Conservation (phyloP, 805 yeast species). For the Lipomyces oligophaga region DNA sequence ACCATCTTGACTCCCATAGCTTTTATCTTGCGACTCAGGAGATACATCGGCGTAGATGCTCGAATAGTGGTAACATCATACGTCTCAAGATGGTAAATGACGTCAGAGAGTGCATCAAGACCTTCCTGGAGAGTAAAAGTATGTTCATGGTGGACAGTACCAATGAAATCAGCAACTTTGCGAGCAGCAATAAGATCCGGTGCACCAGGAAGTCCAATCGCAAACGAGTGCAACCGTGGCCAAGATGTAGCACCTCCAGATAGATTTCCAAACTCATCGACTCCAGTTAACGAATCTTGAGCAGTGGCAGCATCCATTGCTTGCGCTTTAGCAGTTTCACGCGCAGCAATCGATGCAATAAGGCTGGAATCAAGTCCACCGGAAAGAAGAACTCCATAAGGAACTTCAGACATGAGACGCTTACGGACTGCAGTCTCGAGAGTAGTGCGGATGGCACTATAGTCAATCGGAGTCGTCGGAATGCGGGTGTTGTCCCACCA, state of each 20-base stretch:
- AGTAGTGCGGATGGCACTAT: constrained; percentile 63
- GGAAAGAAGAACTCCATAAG: constrained; percentile 93
- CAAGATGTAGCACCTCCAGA: constrained; percentile 58
- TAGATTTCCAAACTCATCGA: constrained; percentile 82
- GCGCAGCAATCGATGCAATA: constrained; percentile 94
- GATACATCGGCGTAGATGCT: constrained; percentile 99
- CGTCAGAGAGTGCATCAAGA: constrained; percentile 90
- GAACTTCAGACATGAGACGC: constrained; percentile 99
- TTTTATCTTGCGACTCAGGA: constrained; percentile 91
- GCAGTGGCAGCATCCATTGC: constrained; percentile 44
- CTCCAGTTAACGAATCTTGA: constrained; percentile 74
- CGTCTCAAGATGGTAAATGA: constrained; percentile 92
- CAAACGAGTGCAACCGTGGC: constrained; percentile 87
- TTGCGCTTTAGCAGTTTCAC: constrained; percentile 80
- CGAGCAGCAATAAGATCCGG: constrained; percentile 96
- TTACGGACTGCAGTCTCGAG: constrained; percentile 95
- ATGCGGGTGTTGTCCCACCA: constrained; percentile 87
- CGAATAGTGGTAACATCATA: constrained; percentile 98
- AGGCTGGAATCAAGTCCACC: constrained; percentile 97
- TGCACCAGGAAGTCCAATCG: constrained; percentile 95
- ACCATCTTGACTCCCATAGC: constrained; percentile 99
- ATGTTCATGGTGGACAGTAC: constrained; percentile 96
- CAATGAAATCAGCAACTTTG: constrained; percentile 93
- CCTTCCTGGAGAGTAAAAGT: constrained; percentile 97
- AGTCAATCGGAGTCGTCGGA: constrained; percentile 76